phyloP scores from a whole-genome alignment of 2,329 filamentous ascomycete genomes.

The Penicillium olsonii region DNA sequence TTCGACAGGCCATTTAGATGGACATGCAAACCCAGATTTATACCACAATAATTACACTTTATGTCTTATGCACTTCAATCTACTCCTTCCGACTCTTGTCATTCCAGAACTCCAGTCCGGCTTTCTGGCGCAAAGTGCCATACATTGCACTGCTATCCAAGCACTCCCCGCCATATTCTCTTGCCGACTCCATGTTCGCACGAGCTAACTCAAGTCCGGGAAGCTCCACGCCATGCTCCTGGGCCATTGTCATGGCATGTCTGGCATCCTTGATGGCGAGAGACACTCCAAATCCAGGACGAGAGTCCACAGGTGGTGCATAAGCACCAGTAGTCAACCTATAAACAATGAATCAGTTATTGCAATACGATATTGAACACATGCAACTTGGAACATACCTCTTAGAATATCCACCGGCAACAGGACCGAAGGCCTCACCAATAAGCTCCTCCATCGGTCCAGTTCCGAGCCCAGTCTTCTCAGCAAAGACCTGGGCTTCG shows the following conservation, averaged over 20 bases:
- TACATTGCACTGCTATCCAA: slow-evolving; percentile 44
- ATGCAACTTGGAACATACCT: too few species aligned
- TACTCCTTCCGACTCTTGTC: slow-evolving; percentile 37
- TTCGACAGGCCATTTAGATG: neutral
- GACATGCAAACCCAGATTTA: neutral
- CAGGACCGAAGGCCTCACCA: slow-evolving; percentile 45
- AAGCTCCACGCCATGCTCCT: slow-evolving; percentile 33
- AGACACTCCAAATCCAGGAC: slow-evolving; percentile 40
- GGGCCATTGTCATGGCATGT: slow-evolving; percentile 36
- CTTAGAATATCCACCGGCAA: slow-evolving; percentile 46
- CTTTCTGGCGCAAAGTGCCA: slow-evolving; percentile 37
- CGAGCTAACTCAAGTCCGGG: slow-evolving; percentile 37
- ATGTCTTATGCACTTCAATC: neutral
- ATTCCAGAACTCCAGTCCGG: slow-evolving; percentile 41
- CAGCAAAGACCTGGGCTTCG: slow-evolving; percentile 50
- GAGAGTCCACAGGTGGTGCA: slow-evolving; percentile 38
- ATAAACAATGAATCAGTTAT: neutral
- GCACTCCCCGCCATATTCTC: slow-evolving; percentile 39
- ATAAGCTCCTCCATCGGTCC: slow-evolving; percentile 46
- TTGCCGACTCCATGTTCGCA: slow-evolving; percentile 38
- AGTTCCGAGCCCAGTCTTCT: slow-evolving; percentile 47
- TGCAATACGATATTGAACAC: too few species aligned
- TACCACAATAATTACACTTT: neutral
- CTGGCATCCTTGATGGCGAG: slow-evolving; percentile 42
- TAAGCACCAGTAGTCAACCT: slow-evolving; percentile 48